Percentiles rank a stretch among this genome's conserved stretches.
phyloP scores from a whole-genome alignment of 2,329 filamentous ascomycete genomes.

The Colletotrichum lindemuthianum region DNA sequence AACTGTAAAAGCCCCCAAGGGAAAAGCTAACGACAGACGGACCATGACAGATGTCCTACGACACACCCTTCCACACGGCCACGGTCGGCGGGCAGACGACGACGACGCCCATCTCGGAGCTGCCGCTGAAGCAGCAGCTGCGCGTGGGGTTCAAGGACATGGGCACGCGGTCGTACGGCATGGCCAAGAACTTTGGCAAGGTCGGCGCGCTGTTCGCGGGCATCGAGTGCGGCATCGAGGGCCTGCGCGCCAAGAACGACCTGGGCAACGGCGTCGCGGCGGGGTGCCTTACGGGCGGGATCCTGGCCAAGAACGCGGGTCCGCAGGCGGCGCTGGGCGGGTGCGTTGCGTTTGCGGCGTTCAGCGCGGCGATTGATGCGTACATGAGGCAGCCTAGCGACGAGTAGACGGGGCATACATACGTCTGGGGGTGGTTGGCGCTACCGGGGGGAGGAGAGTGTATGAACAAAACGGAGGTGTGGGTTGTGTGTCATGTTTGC shows the following conservation, averaged over 20 bases:
- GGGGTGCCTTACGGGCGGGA: slow-evolving; percentile 90
- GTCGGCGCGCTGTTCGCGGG: slow-evolving; percentile 92
- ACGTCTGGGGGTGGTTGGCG: no score
- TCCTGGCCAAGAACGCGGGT: slow-evolving; percentile 85
- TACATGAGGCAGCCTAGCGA: slow-evolving; percentile 85
- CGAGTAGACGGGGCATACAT: slow-evolving; percentile 46
- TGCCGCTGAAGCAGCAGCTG: slow-evolving; percentile 87
- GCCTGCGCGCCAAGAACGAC: slow-evolving; percentile 92
- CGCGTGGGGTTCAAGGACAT: slow-evolving; percentile 92
- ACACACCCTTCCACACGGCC: slow-evolving; percentile 79
- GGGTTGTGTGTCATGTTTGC: slow-evolving; percentile 21
- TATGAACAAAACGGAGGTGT: neutral
- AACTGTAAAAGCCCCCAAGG: neutral
- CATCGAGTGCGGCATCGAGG: slow-evolving; percentile 96
- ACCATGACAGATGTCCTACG: slow-evolving; percentile 87
- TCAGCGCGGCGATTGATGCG: slow-evolving; percentile 89
- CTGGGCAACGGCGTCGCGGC: slow-evolving; percentile 86
- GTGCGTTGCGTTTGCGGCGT: slow-evolving; percentile 93
- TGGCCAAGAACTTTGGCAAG: slow-evolving; percentile 93
- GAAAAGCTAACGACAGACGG: neutral
- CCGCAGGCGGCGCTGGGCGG: slow-evolving; percentile 89
- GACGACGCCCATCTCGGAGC: slow-evolving; percentile 59
- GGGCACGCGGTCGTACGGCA: slow-evolving; percentile 83
- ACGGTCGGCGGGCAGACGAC: slow-evolving; percentile 47
- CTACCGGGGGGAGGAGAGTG: neutral